Percentiles rank a stretch among this genome's conserved stretches.
Evolutionary conservation across 2,329 filamentous ascomycete species (phyloP).

Genomic region (Neonectria magnoliae): DNA sequence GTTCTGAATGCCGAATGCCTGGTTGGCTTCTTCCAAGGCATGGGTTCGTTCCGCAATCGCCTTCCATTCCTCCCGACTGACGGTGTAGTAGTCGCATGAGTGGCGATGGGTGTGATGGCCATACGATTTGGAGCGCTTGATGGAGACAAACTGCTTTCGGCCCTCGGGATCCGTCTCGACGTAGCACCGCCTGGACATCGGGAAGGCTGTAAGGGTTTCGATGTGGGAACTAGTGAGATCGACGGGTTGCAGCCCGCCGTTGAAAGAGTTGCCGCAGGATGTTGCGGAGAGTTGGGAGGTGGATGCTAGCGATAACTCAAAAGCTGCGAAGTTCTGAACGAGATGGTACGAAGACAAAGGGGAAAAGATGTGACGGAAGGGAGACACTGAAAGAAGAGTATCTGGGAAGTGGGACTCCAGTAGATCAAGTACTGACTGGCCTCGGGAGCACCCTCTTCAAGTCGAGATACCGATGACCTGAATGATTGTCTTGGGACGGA

Average conservation of each 20-base stretch:
- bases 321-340: slow-evolving; percentile 3
- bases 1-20: slow-evolving; percentile 46
- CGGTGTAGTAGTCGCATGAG: slow-evolving; percentile 48
- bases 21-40: slow-evolving; percentile 49
- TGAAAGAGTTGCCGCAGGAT: not conserved
- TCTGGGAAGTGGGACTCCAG: slow-evolving; percentile 11
- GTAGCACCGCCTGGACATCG: slow-evolving; percentile 51
- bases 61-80: slow-evolving; percentile 51
- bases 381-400: slow-evolving; percentile 24
- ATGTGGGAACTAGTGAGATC: not conserved
- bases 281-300: not conserved
- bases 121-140: slow-evolving; percentile 53
- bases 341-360: slow-evolving; percentile 4
- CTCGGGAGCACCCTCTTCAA: slow-evolving; percentile 15
- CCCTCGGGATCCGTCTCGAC: slow-evolving; percentile 50
- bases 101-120: slow-evolving; percentile 46
- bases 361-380: not conserved
- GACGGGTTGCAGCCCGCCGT: slow-evolving; percentile 9
- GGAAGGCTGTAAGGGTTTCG: slow-evolving; percentile 16
- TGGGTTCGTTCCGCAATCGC: slow-evolving; percentile 50
- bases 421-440: slow-evolving; percentile 26
- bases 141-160: slow-evolving; percentile 49
- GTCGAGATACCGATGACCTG: slow-evolving; percentile 33
- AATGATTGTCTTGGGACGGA: slow-evolving; percentile 34
- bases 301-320: slow-evolving; percentile 7